Base-by-base conservation (phyloP, 1,284 basidiomycete genomes). In the Papiliotrema nemorosa region DNA sequence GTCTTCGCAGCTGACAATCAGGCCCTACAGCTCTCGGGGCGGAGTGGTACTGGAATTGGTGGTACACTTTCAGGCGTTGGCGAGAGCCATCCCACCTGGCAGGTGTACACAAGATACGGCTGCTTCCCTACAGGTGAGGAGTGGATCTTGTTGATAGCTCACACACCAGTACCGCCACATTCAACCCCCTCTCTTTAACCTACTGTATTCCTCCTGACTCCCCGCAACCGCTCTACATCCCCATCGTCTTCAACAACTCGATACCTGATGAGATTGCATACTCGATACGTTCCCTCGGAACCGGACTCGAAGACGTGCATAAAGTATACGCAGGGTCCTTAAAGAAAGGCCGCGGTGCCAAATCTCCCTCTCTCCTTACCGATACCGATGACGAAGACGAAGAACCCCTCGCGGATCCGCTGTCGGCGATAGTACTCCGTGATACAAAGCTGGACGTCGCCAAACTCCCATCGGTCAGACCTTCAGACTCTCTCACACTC, bases 231-330 rank as follows among this genome's bases (percentile, higher is more conserved):
- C 61, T 74, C 0, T 67, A 67, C 50, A 64, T 75, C 40, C 72
- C 73, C 10, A 58, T 75, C 27, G 77, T 96, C 25, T 82, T 97
- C 69, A 97, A 96, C 78, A 94, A 96, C 74, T 92, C 92, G 2
- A 79, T 80, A n/a, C 84, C 90, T 1, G 78, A 80, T 13, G 78
- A 80, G 50, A 76, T 97, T 33, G 81, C 80, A 50, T 97, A 93
- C 70, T 84, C 83, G 14, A 72, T 92, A 33, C 83, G 84, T 3
- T 84, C 88, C 5, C 80, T 92, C 35, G 83, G 81, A 7, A 63
- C 53, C 10, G 62, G 62, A 27, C 53, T 61, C 31, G 36, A 50
- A 7, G 52, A 47, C 2, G 20, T 57, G 36, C n/a, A n/a, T n/a
- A 40, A 61, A 43, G 66, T 57, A 5, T 45, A 67, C 9, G 39